Conservation (phyloP, 495 filamentous ascomycete species). For the Articulospora tetracladia region DNA sequence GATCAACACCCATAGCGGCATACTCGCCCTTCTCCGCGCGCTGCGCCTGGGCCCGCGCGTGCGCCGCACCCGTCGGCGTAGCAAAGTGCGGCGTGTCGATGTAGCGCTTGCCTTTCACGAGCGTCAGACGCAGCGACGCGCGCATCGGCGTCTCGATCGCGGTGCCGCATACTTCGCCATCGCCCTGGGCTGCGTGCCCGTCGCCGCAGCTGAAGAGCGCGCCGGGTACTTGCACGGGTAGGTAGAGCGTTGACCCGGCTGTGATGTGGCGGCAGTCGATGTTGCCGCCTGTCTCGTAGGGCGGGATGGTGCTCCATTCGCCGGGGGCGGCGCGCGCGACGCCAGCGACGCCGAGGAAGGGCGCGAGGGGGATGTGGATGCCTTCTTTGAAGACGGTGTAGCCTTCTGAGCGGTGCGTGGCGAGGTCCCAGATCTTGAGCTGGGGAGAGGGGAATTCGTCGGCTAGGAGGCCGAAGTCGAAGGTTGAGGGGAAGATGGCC, state of each 20-base stretch:
- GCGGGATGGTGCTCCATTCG: constrained; percentile 46
- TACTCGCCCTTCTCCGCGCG: constrained; percentile 36
- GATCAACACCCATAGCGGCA: constrained; percentile 40
- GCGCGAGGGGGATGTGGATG: constrained; percentile 41
- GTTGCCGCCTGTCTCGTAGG: constrained; percentile 46
- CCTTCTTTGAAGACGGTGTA: constrained; percentile 39
- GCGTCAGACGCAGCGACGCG: constrained; percentile 40
- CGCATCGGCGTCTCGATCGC: constrained; percentile 51
- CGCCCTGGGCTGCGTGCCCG: constrained; percentile 51
- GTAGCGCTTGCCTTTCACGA: constrained; percentile 41
- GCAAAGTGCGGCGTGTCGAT: constrained; percentile 40
- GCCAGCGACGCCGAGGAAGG: constrained; percentile 49
- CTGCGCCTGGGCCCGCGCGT: constrained; percentile 18
- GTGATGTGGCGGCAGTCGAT: constrained; percentile 46
- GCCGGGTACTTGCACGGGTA: constrained; percentile 44
- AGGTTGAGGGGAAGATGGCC: constrained; percentile 37
- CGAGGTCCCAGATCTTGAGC: constrained; percentile 46
- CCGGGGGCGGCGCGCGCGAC: constrained; percentile 40
- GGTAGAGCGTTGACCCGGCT: constrained; percentile 40
- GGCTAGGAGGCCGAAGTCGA: constrained; percentile 39
- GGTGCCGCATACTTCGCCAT: constrained; percentile 50
- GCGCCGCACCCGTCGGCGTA: constrained; percentile 25
- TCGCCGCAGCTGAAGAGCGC: constrained; percentile 50
- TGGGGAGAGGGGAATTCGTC: constrained; percentile 41
- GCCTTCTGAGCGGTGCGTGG: constrained; percentile 26